A percentile compares a stretch with the other conserved stretches of the same genome.
Evolutionary conservation across 2,329 filamentous ascomycete genomes (phyloP).

Genomic region (Graphiopsis chlorocephala): DNA sequence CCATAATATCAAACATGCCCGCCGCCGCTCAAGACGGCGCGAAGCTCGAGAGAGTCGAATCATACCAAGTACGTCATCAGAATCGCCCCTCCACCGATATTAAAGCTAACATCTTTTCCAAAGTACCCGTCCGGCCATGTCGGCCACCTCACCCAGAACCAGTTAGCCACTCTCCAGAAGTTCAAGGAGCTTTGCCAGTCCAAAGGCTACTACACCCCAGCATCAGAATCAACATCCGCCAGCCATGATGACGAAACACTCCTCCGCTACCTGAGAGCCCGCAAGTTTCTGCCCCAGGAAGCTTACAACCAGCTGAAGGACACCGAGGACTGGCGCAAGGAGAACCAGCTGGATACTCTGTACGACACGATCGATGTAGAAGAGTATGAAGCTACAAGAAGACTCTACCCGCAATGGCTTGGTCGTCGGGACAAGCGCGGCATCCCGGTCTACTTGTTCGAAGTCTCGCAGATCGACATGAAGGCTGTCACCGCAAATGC

Average conservation of each 20-base stretch:
- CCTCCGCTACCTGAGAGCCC: constrained; percentile 80
- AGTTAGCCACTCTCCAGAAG: constrained; percentile 63
- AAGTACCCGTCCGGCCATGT: constrained; percentile 75
- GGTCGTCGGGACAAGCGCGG: constrained; percentile 85
- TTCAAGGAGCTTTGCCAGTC: constrained; percentile 70
- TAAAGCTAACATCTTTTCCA: neutral
- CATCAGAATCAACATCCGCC: constrained; percentile 36
- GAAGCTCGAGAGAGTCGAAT: constrained; percentile 30
- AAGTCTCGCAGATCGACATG: constrained; percentile 76
- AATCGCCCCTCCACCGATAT: constrained; percentile 7
- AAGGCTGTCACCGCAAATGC: constrained; percentile 81
- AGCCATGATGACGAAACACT: constrained; percentile 73
- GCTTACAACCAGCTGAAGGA: constrained; percentile 82
- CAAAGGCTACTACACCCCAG: constrained; percentile 61
- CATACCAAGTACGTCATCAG: constrained; percentile 28
- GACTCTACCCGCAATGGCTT: constrained; percentile 91
- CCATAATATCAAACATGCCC: neutral
- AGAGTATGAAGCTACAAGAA: constrained; percentile 75
- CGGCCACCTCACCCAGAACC: constrained; percentile 68
- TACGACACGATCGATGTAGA: constrained; percentile 85
- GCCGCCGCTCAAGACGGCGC: constrained; percentile 19
- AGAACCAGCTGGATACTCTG: constrained; percentile 72
- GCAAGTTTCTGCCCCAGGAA: constrained; percentile 74
- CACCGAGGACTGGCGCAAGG: constrained; percentile 81
- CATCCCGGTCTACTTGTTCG: constrained; percentile 88